These are phyloP conservation scores for Fusarium anguioides DNA, from an alignment of 2,329 filamentous ascomycete species.

Conservation along the genomic window DNA sequence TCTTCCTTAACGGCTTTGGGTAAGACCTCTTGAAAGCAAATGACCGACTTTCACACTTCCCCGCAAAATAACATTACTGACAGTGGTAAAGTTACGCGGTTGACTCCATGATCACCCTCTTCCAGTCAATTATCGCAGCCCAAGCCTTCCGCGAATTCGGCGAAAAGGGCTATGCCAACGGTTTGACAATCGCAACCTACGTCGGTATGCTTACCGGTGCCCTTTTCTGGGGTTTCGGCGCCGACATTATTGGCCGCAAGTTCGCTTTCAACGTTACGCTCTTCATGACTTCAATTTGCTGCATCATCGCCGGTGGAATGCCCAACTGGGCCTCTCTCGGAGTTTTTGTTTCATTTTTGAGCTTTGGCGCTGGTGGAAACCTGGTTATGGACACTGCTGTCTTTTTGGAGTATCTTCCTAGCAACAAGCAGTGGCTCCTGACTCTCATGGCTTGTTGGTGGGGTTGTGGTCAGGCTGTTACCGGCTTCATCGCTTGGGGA, in stretches of 20 bases:
- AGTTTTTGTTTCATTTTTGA: not conserved
- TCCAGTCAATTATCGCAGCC: constrained; percentile 5
- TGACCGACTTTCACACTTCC: too few relatives aligned
- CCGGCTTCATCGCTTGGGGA: constrained; percentile 20
- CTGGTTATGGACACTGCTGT: constrained; percentile 26
- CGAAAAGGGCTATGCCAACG: constrained; percentile 7
- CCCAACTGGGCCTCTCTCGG: constrained; percentile 5
- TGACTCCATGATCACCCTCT: constrained; percentile 19
- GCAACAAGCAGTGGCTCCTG: constrained; percentile 19
- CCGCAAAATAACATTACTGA: not conserved
- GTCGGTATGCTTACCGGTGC: constrained; percentile 13
- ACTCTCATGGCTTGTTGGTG: constrained; percentile 26
- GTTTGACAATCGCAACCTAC: constrained; percentile 7
- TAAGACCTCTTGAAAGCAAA: not conserved
- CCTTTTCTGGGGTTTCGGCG: constrained; percentile 24
- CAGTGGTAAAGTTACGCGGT: constrained; percentile 5
- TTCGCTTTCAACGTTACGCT: constrained; percentile 22
- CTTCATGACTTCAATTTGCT: constrained; percentile 4
- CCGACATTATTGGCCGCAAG: constrained; percentile 23
- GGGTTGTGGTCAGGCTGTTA: constrained; percentile 13
- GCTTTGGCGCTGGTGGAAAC: constrained; percentile 14
- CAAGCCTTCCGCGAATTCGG: constrained; percentile 23
- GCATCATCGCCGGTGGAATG: constrained; percentile 4
- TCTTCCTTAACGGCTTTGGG: constrained; percentile 71
- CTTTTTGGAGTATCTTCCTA: constrained; percentile 7